Evolutionary conservation across 441 rosid species (phyloP).

Genomic region (Euphorbia corollata): DNA sequence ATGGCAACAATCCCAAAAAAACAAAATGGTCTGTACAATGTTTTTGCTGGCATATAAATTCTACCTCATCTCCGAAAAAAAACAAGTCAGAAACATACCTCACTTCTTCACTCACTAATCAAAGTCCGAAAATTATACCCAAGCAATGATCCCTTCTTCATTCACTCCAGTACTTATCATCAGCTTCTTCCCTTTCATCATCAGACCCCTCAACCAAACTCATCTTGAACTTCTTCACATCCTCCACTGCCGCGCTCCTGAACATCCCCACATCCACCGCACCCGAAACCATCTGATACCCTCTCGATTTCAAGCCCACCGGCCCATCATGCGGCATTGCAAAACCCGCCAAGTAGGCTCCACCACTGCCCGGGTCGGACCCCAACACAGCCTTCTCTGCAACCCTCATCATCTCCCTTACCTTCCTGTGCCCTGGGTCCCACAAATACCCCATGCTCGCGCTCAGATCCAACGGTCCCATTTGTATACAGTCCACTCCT

Average conservation of each 20-base stretch:
- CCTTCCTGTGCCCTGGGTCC: conserved; percentile 96
- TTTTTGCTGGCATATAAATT: too few relatives aligned
- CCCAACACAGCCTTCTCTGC: conserved; percentile 70
- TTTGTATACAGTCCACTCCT: conserved; percentile 86
- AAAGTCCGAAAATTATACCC: background rate
- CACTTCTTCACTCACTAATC: background rate
- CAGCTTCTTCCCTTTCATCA: conserved; percentile 30
- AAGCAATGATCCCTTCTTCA: background rate
- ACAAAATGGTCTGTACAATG: too few relatives aligned
- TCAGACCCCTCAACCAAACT: conserved; percentile 36
- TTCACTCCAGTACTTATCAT: conserved; percentile 21
- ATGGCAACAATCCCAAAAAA: too few relatives aligned
- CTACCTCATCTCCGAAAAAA: too few relatives aligned
- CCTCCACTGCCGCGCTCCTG: conserved; percentile 60
- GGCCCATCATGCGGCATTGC: conserved; percentile 74
- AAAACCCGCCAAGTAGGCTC: conserved; percentile 62
- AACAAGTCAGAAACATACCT: too few relatives aligned
- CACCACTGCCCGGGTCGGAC: conserved; percentile 32
- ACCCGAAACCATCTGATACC: conserved; percentile 75
- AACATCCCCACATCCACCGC: conserved; percentile 67
- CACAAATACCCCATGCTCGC: conserved; percentile 78
- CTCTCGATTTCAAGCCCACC: conserved; percentile 37
- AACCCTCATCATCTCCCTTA: conserved; percentile 47
- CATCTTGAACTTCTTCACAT: conserved; percentile 66
- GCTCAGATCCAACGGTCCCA: conserved; percentile 93